These are phyloP conservation scores for Penicillium sp. DNA, from an alignment of 2,329 filamentous ascomycete genomes.

Conservation along the genomic window DNA sequence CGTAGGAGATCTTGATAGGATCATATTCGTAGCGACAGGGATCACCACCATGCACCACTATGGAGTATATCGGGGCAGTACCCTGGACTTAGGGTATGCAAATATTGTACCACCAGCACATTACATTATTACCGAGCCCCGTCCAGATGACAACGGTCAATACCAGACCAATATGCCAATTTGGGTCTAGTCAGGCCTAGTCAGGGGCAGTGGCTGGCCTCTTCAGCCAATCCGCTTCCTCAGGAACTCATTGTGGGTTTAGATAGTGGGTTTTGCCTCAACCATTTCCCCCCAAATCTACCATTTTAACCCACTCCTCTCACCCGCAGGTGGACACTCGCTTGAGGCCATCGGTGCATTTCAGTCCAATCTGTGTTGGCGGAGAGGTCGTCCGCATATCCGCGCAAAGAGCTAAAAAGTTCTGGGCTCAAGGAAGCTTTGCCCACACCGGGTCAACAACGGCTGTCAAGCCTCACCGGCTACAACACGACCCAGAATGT, in stretches of 20 bases:
- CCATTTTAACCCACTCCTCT: neutral
- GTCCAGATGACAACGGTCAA: neutral
- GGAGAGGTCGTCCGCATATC: conserved; percentile 11
- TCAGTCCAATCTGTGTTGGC: neutral
- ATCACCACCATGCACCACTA: too few relatives aligned
- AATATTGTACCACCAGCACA: too few relatives aligned
- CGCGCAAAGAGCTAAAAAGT: conserved; percentile 1
- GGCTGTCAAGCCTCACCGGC: conserved; percentile 24
- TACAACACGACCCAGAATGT: conserved; percentile 13
- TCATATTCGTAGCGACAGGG: too few relatives aligned
- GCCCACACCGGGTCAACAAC: conserved; percentile 19
- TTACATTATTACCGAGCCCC: neutral
- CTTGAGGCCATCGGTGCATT: conserved; percentile 1
- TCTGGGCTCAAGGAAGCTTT: conserved; percentile 19
- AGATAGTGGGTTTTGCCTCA: neutral
- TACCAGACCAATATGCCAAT: neutral
- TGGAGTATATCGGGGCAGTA: too few relatives aligned
- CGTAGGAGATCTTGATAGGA: too few relatives aligned
- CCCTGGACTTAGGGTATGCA: too few relatives aligned
- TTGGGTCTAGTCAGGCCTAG: conserved; percentile 21
- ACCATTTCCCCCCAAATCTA: neutral
- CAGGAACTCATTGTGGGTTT: conserved; percentile 6
- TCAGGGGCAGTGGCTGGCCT: conserved; percentile 12
- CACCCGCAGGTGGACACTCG: neutral
- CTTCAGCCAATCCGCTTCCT: conserved; percentile 8